These are phyloP conservation scores for Termitomyces sp. DNA, from an alignment of 768 basidiomycete species.

Conservation along the genomic window DNA sequence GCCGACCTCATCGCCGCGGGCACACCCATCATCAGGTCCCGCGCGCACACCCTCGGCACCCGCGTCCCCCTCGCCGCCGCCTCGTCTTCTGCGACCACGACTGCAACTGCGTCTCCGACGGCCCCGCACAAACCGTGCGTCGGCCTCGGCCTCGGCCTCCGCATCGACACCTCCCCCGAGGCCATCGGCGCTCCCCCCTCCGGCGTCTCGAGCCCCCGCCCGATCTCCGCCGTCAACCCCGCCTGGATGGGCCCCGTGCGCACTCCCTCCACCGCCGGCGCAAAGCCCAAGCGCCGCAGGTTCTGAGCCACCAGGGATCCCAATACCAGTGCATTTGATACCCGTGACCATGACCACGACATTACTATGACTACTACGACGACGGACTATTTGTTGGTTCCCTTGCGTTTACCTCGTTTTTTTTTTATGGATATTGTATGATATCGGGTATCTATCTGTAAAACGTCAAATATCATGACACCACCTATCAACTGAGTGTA, in stretches of 20 bases:
- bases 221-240: not conserved
- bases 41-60: constrained; percentile 19
- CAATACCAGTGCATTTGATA: no score
- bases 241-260: not conserved
- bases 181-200: not conserved
- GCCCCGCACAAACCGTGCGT: not conserved
- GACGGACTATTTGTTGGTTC: no score
- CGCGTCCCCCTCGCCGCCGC: not conserved
- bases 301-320: no score
- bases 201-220: not conserved
- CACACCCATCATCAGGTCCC: constrained; percentile 24
- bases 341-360: no score
- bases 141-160: constrained; percentile 3
- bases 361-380: no score
- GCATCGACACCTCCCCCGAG: constrained; percentile 4
- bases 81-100: not conserved
- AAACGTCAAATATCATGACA: no score
- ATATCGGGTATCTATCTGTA: no score
- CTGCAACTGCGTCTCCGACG: not conserved
- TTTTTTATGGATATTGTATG: no score
- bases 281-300: no score
- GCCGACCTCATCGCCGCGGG: constrained; percentile 49
- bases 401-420: no score
- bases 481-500: no score
- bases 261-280: no score